These are phyloP conservation scores for Halenospora varia DNA, from an alignment of 495 filamentous ascomycete species.

Conservation along the genomic window DNA sequence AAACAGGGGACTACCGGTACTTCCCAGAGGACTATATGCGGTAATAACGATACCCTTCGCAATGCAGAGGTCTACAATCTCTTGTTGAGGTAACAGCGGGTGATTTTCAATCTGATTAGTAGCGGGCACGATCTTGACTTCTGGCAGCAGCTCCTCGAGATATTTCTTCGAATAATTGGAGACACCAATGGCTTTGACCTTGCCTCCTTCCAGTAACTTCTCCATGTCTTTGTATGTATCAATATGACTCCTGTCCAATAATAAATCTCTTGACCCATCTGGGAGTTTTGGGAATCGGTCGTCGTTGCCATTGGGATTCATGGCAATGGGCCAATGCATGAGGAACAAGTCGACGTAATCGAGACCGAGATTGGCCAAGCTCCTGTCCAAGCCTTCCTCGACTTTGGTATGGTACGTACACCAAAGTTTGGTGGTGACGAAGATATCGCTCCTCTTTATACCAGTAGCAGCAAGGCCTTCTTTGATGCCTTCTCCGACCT, in stretches of 20 bases:
- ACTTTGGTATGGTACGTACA: constrained; percentile 62
- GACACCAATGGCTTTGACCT: constrained; percentile 75
- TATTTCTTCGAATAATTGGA: constrained; percentile 57
- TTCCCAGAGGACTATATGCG: constrained; percentile 62
- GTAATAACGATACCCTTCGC: constrained; percentile 66
- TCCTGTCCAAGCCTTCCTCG: constrained; percentile 51
- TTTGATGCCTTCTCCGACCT: not conserved
- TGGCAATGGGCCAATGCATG: constrained; percentile 64
- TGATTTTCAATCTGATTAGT: constrained; percentile 60
- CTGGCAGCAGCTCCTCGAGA: constrained; percentile 12
- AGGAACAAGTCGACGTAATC: constrained; percentile 69
- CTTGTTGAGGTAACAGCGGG: constrained; percentile 14
- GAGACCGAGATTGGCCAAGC: constrained; percentile 54
- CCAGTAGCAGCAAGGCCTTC: not conserved
- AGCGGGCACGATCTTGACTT: constrained; percentile 59
- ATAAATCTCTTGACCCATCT: constrained; percentile 12
- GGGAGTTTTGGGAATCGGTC: constrained; percentile 61
- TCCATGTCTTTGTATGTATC: constrained; percentile 68
- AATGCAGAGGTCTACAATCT: constrained; percentile 63
- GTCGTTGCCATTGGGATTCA: constrained; percentile 52
- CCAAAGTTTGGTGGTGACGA: constrained; percentile 71
- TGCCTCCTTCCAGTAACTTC: constrained; percentile 45
- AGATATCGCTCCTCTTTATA: constrained; percentile 51
- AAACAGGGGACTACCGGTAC: not conserved
- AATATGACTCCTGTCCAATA: constrained; percentile 50